Evolutionary conservation across 2,329 filamentous ascomycete species (phyloP).

Genomic region (Falciphora oryzae): DNA sequence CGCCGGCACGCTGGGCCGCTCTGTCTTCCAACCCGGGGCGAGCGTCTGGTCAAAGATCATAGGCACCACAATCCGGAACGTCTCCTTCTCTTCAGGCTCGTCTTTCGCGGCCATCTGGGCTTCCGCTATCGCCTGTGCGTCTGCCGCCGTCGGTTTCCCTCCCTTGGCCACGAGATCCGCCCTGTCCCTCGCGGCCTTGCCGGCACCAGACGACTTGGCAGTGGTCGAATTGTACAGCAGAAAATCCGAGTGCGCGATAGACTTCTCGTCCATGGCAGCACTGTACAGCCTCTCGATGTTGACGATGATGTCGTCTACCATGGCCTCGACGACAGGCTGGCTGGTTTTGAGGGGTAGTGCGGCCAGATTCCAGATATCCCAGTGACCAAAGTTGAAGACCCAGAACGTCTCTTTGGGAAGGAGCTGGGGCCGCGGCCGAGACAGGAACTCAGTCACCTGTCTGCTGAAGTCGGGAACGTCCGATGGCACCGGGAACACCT

Average conservation of each 20-base stretch:
- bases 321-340: slow-evolving; percentile 29
- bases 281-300: slow-evolving; percentile 42
- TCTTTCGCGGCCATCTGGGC: neutral
- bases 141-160: too few species aligned
- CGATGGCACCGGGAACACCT: slow-evolving; percentile 36
- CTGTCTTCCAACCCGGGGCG: slow-evolving; percentile 44
- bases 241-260: slow-evolving; percentile 40
- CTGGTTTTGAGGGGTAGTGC: slow-evolving; percentile 36
- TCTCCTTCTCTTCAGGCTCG: slow-evolving; percentile 16
- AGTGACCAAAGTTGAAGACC: slow-evolving; percentile 48
- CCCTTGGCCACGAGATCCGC: slow-evolving; percentile 15
- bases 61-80: slow-evolving; percentile 47
- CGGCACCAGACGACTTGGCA: neutral
- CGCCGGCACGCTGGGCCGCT: slow-evolving; percentile 34
- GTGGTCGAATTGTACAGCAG: slow-evolving; percentile 17
- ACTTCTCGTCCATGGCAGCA: slow-evolving; percentile 34
- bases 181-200: neutral
- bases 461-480: slow-evolving; percentile 35
- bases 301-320: slow-evolving; percentile 34
- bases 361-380: slow-evolving; percentile 49
- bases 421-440: slow-evolving; percentile 25
- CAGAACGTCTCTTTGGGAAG: slow-evolving; percentile 43
- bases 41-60: slow-evolving; percentile 48
- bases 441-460: slow-evolving; percentile 42
- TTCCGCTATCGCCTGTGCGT: neutral